phyloP scores from a whole-genome alignment of 805 yeast genomes.

The Metschnikowia corniflorae region DNA sequence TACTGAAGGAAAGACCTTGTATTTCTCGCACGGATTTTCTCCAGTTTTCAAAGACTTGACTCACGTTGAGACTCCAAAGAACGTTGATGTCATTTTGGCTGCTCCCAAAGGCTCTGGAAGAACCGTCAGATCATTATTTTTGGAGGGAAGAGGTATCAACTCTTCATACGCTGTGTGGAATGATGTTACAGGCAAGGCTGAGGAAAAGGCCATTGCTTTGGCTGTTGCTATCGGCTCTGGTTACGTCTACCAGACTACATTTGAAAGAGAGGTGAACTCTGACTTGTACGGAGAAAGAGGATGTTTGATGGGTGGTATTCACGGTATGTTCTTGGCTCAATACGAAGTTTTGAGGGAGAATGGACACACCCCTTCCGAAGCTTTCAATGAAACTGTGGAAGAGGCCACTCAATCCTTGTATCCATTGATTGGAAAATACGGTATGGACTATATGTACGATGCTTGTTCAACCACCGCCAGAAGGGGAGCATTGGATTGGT shows the following conservation, averaged over 20 bases:
- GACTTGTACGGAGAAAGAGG: constrained; percentile 99
- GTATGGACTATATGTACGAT: constrained; percentile 99
- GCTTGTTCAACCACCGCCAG: constrained; percentile 99
- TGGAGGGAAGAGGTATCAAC: constrained; percentile 99
- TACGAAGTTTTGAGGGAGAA: constrained; percentile 99
- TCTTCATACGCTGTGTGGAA: constrained; percentile 99
- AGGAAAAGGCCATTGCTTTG: constrained; percentile 97
- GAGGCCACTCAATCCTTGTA: constrained; percentile 99
- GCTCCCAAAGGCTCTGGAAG: constrained; percentile 99
- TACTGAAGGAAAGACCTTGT: constrained; percentile 95
- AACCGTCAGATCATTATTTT: constrained; percentile 98
- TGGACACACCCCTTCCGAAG: constrained; percentile 99
- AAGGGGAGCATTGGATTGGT: constrained; percentile 99
- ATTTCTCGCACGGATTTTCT: constrained; percentile 99
- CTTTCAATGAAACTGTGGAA: constrained; percentile 99
- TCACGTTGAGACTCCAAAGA: constrained; percentile 90
- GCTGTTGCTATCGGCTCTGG: constrained; percentile 99
- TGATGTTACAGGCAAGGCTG: constrained; percentile 98
- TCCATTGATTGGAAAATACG: constrained; percentile 98
- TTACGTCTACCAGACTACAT: constrained; percentile 99
- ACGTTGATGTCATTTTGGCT: constrained; percentile 95
- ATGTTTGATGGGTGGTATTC: constrained; percentile 99
- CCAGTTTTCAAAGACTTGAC: constrained; percentile 98
- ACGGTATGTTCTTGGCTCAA: constrained; percentile 99
- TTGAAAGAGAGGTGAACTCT: constrained; percentile 98